A percentile compares a stretch with the other conserved stretches of the same genome.
phyloP scores from a whole-genome alignment of 2,329 filamentous ascomycete species.

The Verticillium alfalfae region DNA sequence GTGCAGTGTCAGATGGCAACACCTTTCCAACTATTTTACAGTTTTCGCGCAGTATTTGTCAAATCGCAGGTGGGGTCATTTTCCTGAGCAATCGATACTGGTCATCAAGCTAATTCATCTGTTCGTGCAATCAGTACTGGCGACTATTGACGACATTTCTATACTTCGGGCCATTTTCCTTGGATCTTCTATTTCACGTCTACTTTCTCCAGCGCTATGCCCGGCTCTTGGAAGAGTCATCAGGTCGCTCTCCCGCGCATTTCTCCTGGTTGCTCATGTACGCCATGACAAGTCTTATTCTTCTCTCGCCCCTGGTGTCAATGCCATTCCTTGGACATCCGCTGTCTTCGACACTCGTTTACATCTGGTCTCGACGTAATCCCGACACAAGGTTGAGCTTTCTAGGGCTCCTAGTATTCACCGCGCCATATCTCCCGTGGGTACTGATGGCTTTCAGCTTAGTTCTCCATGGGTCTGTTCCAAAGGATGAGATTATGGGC shows the following conservation, averaged over 20 bases:
- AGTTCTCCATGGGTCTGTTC: constrained; percentile 81
- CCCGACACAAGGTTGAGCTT: constrained; percentile 87
- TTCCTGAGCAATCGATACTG: too few species aligned
- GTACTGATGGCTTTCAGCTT: constrained; percentile 90
- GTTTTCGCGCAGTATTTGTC: constrained; percentile 82
- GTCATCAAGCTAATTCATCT: background rate
- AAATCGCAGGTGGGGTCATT: constrained; percentile 73
- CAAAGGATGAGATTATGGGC: constrained; percentile 94
- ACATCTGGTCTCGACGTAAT: constrained; percentile 96
- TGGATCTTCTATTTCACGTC: constrained; percentile 94
- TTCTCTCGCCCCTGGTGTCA: constrained; percentile 78
- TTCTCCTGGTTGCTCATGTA: constrained; percentile 95
- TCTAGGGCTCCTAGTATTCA: constrained; percentile 83
- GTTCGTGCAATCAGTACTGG: constrained; percentile 70
- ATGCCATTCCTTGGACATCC: constrained; percentile 94
- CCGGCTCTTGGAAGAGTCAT: constrained; percentile 88
- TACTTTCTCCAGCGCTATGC: constrained; percentile 98
- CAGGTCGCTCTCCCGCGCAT: constrained; percentile 83
- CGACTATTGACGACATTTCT: constrained; percentile 92
- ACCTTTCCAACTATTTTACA: constrained; percentile 96
- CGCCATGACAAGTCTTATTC: constrained; percentile 71
- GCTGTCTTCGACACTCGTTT: constrained; percentile 87
- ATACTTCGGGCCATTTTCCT: constrained; percentile 90
- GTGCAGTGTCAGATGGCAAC: constrained; percentile 92
- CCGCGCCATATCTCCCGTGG: constrained; percentile 92